These are phyloP conservation scores for Suillus paluster DNA, from an alignment of 768 basidiomycete genomes.

Conservation along the genomic window DNA sequence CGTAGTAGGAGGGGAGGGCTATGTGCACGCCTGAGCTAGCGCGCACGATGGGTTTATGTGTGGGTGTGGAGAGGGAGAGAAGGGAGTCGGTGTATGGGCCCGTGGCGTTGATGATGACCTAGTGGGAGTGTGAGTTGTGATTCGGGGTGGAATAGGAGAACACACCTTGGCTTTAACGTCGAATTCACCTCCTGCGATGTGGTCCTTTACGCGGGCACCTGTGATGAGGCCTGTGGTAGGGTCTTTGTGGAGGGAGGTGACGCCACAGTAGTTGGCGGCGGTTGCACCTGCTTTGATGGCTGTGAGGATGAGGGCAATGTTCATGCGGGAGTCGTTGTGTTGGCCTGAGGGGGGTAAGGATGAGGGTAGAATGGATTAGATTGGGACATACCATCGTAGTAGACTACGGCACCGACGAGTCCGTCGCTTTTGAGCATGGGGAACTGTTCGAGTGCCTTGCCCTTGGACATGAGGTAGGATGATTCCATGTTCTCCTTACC, in stretches of 20 bases:
- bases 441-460: constrained; percentile 92
- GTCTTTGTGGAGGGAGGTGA: constrained; percentile 76
- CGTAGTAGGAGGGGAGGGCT: constrained; percentile 96
- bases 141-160: background rate
- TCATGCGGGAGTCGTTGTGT: constrained; percentile 99
- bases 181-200: constrained; percentile 82
- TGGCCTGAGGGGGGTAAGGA: constrained; percentile 59
- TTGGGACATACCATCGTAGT: constrained; percentile 84
- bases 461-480: constrained; percentile 94
- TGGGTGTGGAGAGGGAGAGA: constrained; percentile 77
- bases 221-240: constrained; percentile 58
- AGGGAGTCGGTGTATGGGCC: constrained; percentile 92
- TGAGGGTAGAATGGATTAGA: background rate
- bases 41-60: constrained; percentile 86
- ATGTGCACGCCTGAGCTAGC: constrained; percentile 95
- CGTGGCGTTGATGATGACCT: constrained; percentile 96
- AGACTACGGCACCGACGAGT: constrained; percentile 92
- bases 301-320: constrained; percentile 91
- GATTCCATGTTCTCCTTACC: constrained; percentile 97
- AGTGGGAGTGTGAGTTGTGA: constrained; percentile 5
- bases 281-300: constrained; percentile 91
- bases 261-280: constrained; percentile 89
- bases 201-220: constrained; percentile 81
- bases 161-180: constrained; percentile 78
- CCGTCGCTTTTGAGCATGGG: constrained; percentile 95